Base-by-base conservation (phyloP, 2,329 filamentous ascomycete species). In the Reticulascus tulasneorum region DNA sequence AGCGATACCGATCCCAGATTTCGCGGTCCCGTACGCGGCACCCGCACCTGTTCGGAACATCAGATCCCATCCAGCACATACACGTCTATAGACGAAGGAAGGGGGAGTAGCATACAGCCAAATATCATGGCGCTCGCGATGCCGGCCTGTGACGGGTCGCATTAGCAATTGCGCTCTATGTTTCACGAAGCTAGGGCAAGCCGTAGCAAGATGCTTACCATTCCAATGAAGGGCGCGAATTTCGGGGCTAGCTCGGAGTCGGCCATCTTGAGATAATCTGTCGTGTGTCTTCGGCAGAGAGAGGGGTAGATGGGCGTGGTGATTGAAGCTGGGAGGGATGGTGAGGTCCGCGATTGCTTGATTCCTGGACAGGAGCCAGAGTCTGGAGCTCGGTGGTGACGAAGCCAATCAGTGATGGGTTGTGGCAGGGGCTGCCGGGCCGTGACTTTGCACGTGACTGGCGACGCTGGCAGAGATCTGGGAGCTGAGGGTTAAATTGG, bases 171-270 rank as follows among this genome's bases (percentile, higher is more conserved):
- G 25, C 10, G 12, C 18, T 33, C 13, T n/a, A 37, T 40, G 32
- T 17, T 33, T 15, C 32, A 22, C 27, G 26, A 30, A 13, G 15
- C 22, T 33, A 38, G 28, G 31, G 42, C 23, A 35, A 19, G 35
- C 7, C 23, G 32, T 27, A 21, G 30, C 32, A 23, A 37, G 26
- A 25, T 19, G 67, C 81, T 66, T 71, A 89, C 85, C 84, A 91
- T 88, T 71, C 86, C 86, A 60, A 91, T 75, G 71, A 91, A 93
- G 52, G 86, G 86, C 68, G 86, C 86, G 60, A 90, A 91, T 66
- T 85, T 86, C 52, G 86, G 86, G 41, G 82, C 71, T 45, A 79
- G 64, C 49, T 81, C 77, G 30, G 75, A 77, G 49, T 75, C 69
- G 41, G 62, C 65, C 75, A 79, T 79, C 45, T 31, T 65, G 53